Evolutionary conservation across 768 basidiomycete species (phyloP), one percentile per base, ranked within the genome.

Genomic region (Amanita inopinata): DNA sequence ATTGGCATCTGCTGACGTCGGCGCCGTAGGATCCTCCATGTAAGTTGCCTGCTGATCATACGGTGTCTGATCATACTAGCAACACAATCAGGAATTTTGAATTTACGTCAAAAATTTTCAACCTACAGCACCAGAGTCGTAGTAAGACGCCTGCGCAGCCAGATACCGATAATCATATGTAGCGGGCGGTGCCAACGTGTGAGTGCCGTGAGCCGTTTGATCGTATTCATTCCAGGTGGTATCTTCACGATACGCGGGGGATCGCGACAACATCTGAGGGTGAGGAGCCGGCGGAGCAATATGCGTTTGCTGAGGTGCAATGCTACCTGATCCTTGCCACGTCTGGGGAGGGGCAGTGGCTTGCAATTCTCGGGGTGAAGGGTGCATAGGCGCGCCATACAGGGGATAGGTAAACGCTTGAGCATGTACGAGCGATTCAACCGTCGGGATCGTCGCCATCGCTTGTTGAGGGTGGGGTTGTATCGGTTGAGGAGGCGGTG

Each of bases 281-380:
- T 65, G 66, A 0, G 67, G 63, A 3, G 67, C 62, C 10, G 69
- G 65, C 9, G 70, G 63, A 44, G 67, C 65, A 3, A 76, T 57
- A 50, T 77, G 82, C 0, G 79, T 74, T 50, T 83, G 81, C 40
- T 79, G 72, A 5, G 82, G 80, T 0, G 76, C 71, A 30, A 85
- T 78, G 17, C 68, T 70, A 32, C 65, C 69, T 3, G 78, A 60
- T 5, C 70, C 66, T 52, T 81, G 80, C 81, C 83, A 83, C 12
- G 77, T 65, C 46, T 76, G 80, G 4, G 78, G 71, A 5, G 75
- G 69, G 2, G 66, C 69, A 20, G 71, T 59, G 6, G 66, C 61
- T 31, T 69, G 73, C 49, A 76, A 63, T 23, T 69, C 47, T 61
- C 66, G 33, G 61, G 65, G 42, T 58, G 62, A 41, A 57, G 68